Base-by-base conservation (phyloP, 2,329 filamentous ascomycete species). In the Ophiostoma sp. region DNA sequence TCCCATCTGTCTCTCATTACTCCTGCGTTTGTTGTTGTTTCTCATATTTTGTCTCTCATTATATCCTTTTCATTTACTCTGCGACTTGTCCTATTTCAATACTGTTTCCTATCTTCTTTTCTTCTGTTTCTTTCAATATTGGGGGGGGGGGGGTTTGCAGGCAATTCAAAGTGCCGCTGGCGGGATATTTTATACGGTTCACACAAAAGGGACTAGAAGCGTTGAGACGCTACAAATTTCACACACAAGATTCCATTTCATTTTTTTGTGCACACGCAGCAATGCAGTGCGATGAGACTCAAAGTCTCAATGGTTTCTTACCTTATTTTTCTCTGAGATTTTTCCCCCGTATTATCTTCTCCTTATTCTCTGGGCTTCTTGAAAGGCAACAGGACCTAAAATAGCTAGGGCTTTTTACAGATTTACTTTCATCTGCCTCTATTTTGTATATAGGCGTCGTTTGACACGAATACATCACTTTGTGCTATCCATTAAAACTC, bases 391-490 rank as follows among this genome's bases (percentile, higher is more conserved):
- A 55, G 59, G 45, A 72, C 70, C 70, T 72, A 19, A 17, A 64
- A 9, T 52, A 42, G 31, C 45, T 66, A 45, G 66, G 66, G 17
- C 19, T 33, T 19, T 19, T 48, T 33, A 7, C 55, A 57, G 31
- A 57, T 64, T 66, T 57, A 17, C 33, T 52, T 45, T 52, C 9
- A 28, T 55, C 19, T 66, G n/a, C n/a, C 48, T 70, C 42, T 68
- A 33, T 48, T 36, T 71, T 72, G 57, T 72, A 73, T 59, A 71
- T 71, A 74, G 69, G 61, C 36, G 68, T 69, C 68, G 57, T 68
- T 64, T 71, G 72, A 70, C 48, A 73, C 59, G 72, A 73, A 70
- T 70, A 71, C 25, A 73, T 50, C 39, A 50, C n/a, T 31, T 68
- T 50, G 42, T 68, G 42, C 7, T 68, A 48, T 19, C 42, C 42